These are phyloP conservation scores for Phaffia tasmanica DNA, from an alignment of 768 basidiomycete genomes.

Conservation along the genomic window DNA sequence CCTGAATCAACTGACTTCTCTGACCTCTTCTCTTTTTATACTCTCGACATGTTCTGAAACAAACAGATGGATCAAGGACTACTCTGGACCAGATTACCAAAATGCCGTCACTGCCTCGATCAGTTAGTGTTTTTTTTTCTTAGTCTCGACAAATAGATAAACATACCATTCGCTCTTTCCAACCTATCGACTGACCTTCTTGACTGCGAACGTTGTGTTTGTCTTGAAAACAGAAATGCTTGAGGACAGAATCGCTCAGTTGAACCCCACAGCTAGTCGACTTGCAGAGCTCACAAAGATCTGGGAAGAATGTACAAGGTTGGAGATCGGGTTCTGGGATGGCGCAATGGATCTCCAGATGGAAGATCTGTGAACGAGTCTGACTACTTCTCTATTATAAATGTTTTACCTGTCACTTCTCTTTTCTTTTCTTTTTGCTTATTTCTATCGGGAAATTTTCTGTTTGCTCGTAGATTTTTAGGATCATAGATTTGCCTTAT, in stretches of 20 bases:
- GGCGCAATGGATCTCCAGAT: conserved; percentile 43
- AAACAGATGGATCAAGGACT: conserved; percentile 47
- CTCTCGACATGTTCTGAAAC: not conserved
- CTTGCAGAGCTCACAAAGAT: conserved; percentile 53
- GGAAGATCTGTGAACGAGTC: conserved; percentile 7
- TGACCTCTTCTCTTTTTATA: not conserved
- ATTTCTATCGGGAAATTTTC: too few relatives aligned
- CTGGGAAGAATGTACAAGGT: conserved; percentile 61
- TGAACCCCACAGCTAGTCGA: conserved; percentile 53
- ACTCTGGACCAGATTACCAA: conserved; percentile 61
- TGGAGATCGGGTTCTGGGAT: conserved; percentile 86
- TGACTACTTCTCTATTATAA: not conserved
- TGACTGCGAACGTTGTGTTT: not conserved
- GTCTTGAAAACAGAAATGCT: conserved; percentile 48
- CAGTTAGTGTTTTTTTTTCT: conserved; percentile 43
- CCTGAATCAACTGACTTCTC: too few relatives aligned
- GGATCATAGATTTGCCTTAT: too few relatives aligned
- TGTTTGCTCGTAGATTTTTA: too few relatives aligned
- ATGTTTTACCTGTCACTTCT: not conserved
- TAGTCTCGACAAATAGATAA: too few relatives aligned
- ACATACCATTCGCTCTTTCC: conserved; percentile 8
- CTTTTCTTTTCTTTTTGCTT: too few relatives aligned
- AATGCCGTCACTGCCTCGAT: conserved; percentile 60
- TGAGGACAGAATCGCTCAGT: conserved; percentile 51
- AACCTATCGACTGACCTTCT: conserved; percentile 6